Evolutionary conservation across 371 early-diverging fungal species (phyloP).

Genomic region (Ecytonucleospora hepatopenaei): DNA sequence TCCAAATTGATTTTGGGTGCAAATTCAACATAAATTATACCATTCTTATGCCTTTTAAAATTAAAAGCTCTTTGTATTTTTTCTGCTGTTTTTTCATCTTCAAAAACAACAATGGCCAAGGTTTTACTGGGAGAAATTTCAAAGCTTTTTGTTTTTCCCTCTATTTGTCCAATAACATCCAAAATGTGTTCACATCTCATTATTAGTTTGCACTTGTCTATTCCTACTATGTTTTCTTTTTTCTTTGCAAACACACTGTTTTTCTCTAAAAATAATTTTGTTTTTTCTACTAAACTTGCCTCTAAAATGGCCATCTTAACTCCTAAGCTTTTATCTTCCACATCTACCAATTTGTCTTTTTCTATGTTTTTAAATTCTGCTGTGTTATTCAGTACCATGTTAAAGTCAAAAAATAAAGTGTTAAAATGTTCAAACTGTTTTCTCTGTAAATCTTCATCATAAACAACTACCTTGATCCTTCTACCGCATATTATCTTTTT

Average conservation of each 20-base stretch:
- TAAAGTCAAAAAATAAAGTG: slow-evolving; percentile 55
- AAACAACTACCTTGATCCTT: slow-evolving; percentile 25
- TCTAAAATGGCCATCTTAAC: slow-evolving; percentile 50
- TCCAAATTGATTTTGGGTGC: slow-evolving; percentile 17
- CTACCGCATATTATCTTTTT: slow-evolving; percentile 35
- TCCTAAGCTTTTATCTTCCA: slow-evolving; percentile 47
- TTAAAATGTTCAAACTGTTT: slow-evolving; percentile 37
- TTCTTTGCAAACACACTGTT: too few relatives aligned
- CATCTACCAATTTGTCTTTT: slow-evolving; percentile 42
- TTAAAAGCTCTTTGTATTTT: slow-evolving; percentile 44
- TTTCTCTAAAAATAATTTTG: slow-evolving; percentile 46
- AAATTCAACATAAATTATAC: slow-evolving; percentile 52
- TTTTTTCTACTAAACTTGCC: slow-evolving; percentile 53
- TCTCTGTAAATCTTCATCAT: slow-evolving; percentile 30
- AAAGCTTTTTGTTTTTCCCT: slow-evolving; percentile 19
- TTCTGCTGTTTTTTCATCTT: slow-evolving; percentile 42
- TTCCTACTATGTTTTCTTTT: too few relatives aligned
- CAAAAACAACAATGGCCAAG: slow-evolving; percentile 52
- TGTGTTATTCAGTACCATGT: slow-evolving; percentile 48
- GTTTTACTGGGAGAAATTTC: slow-evolving; percentile 51
- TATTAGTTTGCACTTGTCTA: slow-evolving; percentile 38
- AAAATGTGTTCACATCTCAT: slow-evolving; percentile 40
- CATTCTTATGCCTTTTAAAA: slow-evolving; percentile 46
- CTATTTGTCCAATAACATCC: slow-evolving; percentile 18
- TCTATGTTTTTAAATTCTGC: slow-evolving; percentile 39